Evolutionary conservation across 2,329 filamentous ascomycete species (phyloP).

Genomic region (Keithomyces neogunnii): DNA sequence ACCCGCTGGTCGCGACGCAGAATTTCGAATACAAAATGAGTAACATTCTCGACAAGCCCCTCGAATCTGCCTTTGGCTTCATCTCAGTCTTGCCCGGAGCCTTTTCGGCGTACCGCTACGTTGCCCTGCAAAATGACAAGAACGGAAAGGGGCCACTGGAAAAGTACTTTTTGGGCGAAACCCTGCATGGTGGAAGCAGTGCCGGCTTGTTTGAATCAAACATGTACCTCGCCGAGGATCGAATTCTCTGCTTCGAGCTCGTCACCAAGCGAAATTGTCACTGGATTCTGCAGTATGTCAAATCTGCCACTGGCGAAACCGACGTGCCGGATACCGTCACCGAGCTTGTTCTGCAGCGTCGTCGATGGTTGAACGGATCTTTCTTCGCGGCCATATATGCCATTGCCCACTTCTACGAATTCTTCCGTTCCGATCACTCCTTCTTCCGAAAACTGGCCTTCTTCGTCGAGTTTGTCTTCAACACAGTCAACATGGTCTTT

Average conservation of each 20-base stretch:
- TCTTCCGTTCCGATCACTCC: constrained; percentile 89
- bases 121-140: constrained; percentile 94
- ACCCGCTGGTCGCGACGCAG: constrained; percentile 89
- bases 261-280: constrained; percentile 95
- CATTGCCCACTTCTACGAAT: constrained; percentile 89
- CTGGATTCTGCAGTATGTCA: constrained; percentile 97
- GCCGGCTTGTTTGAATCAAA: constrained; percentile 97
- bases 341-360: constrained; percentile 89
- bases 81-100: constrained; percentile 94
- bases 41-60: constrained; percentile 95
- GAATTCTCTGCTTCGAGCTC: constrained; percentile 97
- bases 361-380: constrained; percentile 94
- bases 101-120: constrained; percentile 94
- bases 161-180: constrained; percentile 96
- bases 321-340: constrained; percentile 92
- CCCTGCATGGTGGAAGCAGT: constrained; percentile 82
- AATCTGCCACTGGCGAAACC: constrained; percentile 92
- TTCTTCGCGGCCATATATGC: constrained; percentile 98
- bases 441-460: constrained; percentile 82
- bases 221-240: constrained; percentile 98
- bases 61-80: constrained; percentile 96
- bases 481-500: constrained; percentile 94
- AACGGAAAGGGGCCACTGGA: constrained; percentile 85
- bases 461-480: constrained; percentile 87
- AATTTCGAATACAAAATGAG: constrained; percentile 99